Conservation (phyloP, 495 filamentous ascomycete species). For the Aspergillus haitiensis region DNA sequence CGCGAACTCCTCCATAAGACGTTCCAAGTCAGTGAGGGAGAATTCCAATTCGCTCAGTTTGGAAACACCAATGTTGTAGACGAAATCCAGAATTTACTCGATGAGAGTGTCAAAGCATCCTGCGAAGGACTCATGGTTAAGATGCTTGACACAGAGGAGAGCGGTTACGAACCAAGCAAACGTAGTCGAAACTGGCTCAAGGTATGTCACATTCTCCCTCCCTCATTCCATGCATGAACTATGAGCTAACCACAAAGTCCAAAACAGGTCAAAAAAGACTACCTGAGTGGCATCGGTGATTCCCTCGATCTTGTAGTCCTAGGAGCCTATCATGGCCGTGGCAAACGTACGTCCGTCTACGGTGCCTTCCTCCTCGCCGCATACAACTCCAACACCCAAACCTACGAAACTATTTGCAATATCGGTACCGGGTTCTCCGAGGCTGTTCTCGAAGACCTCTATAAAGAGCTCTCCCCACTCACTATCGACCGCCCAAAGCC, state of each 20-base stretch:
- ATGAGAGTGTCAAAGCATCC: constrained; percentile 89
- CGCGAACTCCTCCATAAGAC: constrained; percentile 72
- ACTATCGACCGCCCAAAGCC: constrained; percentile 90
- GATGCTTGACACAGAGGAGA: constrained; percentile 91
- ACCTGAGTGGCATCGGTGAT: constrained; percentile 88
- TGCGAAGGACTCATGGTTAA: constrained; percentile 99
- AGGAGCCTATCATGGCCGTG: constrained; percentile 89
- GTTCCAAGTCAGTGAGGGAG: constrained; percentile 77
- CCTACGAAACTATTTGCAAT: constrained; percentile 94
- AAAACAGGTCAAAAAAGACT: constrained; percentile 88
- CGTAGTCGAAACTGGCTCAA: constrained; percentile 98
- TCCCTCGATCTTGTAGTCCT: constrained; percentile 95
- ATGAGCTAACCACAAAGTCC: neutral
- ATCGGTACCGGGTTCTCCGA: constrained; percentile 98
- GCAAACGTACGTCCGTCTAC: constrained; percentile 92
- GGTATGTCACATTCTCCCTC: constrained; percentile 44
- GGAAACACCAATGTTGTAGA: constrained; percentile 89
- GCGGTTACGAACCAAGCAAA: constrained; percentile 92
- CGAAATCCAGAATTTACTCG: constrained; percentile 86
- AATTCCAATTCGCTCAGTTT: constrained; percentile 86
- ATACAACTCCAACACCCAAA: constrained; percentile 76
- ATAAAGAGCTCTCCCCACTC: constrained; percentile 65
- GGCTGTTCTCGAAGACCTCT: constrained; percentile 76
- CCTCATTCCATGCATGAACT: neutral
- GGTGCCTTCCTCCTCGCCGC: constrained; percentile 94